Percentiles rank a stretch among this genome's conserved stretches.
Conservation (phyloP, 345 rosid genomes). For the Salix viminalis region DNA sequence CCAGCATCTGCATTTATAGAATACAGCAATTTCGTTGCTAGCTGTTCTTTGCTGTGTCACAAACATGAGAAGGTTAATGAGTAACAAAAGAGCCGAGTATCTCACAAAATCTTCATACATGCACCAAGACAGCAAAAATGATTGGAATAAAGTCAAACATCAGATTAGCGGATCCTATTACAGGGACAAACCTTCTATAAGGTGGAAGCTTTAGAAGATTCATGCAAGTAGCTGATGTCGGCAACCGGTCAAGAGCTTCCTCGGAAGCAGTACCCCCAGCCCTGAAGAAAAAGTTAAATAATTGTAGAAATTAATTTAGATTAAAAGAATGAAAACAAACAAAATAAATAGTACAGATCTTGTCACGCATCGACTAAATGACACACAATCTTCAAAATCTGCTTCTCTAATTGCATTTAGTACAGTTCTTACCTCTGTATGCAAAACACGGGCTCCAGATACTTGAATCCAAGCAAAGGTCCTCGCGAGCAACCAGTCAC, state of each 20-base stretch:
- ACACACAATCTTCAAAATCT: not conserved
- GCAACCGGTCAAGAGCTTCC: conserved; percentile 83
- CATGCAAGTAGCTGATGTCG: conserved; percentile 98
- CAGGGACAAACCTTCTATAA: conserved; percentile 68
- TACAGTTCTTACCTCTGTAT: conserved; percentile 66
- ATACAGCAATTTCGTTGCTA: conserved; percentile 75
- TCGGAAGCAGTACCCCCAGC: conserved; percentile 61
- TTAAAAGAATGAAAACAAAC: not conserved
- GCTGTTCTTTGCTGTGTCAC: conserved; percentile 83
- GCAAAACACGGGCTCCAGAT: conserved; percentile 89
- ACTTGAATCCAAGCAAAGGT: conserved; percentile 85
- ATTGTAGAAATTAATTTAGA: not conserved
- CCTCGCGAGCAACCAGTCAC: conserved; percentile 99
- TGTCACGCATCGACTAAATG: not conserved
- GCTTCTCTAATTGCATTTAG: conserved; percentile 15
- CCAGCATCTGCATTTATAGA: conserved; percentile 97
- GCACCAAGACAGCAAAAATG: not conserved
- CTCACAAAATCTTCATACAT: not conserved
- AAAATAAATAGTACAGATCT: not conserved
- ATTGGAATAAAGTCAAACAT: not conserved
- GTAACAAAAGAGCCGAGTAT: not conserved
- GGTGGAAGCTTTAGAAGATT: conserved; percentile 99
- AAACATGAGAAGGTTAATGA: not conserved
- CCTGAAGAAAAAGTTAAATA: conserved; percentile 25
- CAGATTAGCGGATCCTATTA: not conserved